Evolutionary conservation across 169 alveolate genomes (phyloP).

Genomic region (Cryptosporidium sp.): DNA sequence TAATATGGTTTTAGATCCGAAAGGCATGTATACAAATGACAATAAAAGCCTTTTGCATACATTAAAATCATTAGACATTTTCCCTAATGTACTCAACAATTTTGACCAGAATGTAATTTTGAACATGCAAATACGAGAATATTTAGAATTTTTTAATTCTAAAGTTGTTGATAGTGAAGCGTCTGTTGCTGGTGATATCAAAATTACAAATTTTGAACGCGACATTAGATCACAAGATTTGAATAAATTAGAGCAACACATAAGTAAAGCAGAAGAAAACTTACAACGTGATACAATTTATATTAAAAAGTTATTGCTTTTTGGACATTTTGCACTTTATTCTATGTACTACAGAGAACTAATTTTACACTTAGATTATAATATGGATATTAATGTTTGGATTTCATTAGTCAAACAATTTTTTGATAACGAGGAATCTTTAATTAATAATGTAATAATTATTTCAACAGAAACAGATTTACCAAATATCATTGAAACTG

Average conservation of each 20-base stretch:
- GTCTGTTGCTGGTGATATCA: not conserved
- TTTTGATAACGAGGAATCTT: constrained; percentile 2
- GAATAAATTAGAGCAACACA: too few relatives aligned
- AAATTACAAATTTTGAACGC: not conserved
- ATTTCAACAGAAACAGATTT: not conserved
- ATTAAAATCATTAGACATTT: not conserved
- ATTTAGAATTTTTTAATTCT: not conserved
- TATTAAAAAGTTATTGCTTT: constrained; percentile 30
- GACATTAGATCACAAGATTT: not conserved
- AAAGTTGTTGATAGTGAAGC: not conserved
- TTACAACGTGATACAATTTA: not conserved
- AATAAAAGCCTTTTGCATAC: not conserved
- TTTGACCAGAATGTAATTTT: not conserved
- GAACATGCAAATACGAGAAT: not conserved
- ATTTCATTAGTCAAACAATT: not conserved
- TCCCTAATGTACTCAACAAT: not conserved
- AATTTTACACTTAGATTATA: constrained; percentile 17
- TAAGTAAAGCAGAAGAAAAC: too few relatives aligned
- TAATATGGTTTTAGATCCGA: constrained; percentile 54
- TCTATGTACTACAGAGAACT: constrained; percentile 2
- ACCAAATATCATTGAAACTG: not conserved
- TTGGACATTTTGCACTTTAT: constrained; percentile 34
- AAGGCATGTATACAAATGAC: not conserved
- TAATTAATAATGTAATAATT: constrained; percentile 27
- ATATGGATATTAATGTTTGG: constrained; percentile 32